Conservation (phyloP, 768 basidiomycete genomes). For the Calocera viscosa region DNA sequence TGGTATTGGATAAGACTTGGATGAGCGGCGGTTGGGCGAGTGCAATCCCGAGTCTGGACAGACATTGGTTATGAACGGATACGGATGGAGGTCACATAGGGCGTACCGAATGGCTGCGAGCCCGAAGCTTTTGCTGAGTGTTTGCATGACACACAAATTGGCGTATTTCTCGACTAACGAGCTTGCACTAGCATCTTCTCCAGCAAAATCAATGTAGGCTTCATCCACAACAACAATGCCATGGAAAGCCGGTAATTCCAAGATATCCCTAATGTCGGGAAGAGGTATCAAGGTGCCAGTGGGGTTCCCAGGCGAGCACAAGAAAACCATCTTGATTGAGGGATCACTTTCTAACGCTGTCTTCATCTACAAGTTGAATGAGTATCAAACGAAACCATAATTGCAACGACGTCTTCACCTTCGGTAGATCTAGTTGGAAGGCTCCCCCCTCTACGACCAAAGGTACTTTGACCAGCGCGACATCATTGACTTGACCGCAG, state of each 20-base stretch:
- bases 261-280: conserved; percentile 47
- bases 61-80: neutral
- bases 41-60: conserved; percentile 67
- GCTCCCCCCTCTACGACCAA: conserved; percentile 68
- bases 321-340: conserved; percentile 78
- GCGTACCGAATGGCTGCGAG: conserved; percentile 84
- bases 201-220: conserved; percentile 91
- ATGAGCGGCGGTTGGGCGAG: conserved; percentile 82
- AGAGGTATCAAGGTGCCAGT: conserved; percentile 80
- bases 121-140: conserved; percentile 91
- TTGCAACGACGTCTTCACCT: conserved; percentile 37
- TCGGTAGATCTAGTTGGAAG: conserved; percentile 65
- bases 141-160: conserved; percentile 92
- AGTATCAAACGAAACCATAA: neutral
- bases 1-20: conserved; percentile 84
- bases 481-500: conserved; percentile 89
- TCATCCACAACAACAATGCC: conserved; percentile 93
- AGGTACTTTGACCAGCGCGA: conserved; percentile 64
- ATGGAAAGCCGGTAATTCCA: conserved; percentile 71
- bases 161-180: conserved; percentile 64
- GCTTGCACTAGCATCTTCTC: conserved; percentile 47
- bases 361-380: conserved; percentile 44
- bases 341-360: conserved; percentile 53
- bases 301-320: conserved; percentile 96
- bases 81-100: neutral